Base-by-base conservation (phyloP, 2,329 filamentous ascomycete genomes). In the Colletotrichum echinochloae region DNA sequence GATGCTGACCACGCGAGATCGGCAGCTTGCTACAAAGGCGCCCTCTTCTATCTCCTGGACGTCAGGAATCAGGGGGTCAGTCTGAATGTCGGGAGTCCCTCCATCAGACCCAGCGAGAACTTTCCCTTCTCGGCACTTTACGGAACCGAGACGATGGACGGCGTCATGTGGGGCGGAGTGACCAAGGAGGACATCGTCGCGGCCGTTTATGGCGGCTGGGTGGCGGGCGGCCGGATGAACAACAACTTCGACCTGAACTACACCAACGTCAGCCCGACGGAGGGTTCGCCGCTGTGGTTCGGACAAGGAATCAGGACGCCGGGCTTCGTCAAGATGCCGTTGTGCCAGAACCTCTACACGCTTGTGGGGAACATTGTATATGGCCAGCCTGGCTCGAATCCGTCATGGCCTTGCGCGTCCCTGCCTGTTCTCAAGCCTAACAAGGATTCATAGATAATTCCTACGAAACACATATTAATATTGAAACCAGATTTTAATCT, bases 111-210 rank as follows among this genome's bases (percentile, higher is more conserved):
- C 14, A 41, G 55, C 30, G 60, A 65, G 11, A 26, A 60, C 35
- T 41, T 28, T 20, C 61, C 61, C 2, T 20, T 65, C 12, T 41
- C 44, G 3, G 54, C 41, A 2, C 30, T 65, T 1, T 56, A 33
- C 11, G 61, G 61, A 1, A 48, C n/a, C 2, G 61, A 64, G 5
- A 56, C 61, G 1, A 56, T 64, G n/a, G 61, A 64, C 16, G 61
- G 61, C 26, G 8, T 6, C 3, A 37, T 18, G 28, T 64, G 28
- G n/a, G 61, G 61, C 11, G 61, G 61, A 8, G 49, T 64, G 16
- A 64, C 61, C 28, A 64, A 56, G 51, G 61, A 64, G n/a, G 61
- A 64, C 5, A 37, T 64, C 5, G 51, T 64, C 20, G 61, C 51
- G n/a, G 51, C 61, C 8, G 51, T 56, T 28, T 64, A 64, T 11